Base-by-base conservation (phyloP, 352 stramenopile species). In the Pythium apleroticum region DNA sequence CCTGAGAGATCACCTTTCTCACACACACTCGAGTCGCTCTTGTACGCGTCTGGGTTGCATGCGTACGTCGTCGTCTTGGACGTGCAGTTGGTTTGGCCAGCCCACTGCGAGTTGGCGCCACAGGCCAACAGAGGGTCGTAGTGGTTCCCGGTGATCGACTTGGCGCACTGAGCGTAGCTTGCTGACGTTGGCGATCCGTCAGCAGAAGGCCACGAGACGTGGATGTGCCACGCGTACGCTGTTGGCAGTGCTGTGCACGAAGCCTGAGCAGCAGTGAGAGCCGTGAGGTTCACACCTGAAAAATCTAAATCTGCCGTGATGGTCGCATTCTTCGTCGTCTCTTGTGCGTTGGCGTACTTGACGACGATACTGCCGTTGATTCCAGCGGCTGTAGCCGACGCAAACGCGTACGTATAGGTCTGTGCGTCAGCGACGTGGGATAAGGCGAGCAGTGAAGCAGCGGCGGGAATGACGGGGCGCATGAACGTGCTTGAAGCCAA, bases 1-100 rank as follows among this genome's bases (percentile, higher is more conserved):
- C 78, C 76, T 2, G 76, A 65, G 41, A 89, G 62, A 43, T 89
- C 78, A 0, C 80, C 80, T 25, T 86, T 86, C 60, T 88, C 81
- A 52, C 81, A 90, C 17, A 73, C 66, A 0, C 69, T 52, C 10
- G 77, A 66, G 60, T 85, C 53, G 1, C 57, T 48, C 1, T 33
- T 39, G 63, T 88, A 87, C 9, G 48, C 65, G 17, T 67, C 41
- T 1, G 67, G 66, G 9, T 65, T 84, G 65, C 81, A 88, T 24
- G 53, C 54, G 57, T 88, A 87, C 25, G 52, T 24, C 4, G 74
- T 64, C 8, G 64, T 81, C 52, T 81, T 75, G 25, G 62, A 33
- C 33, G 66, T 45, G 41, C 78, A 87, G 33, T 76, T 71, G n/a
- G 65, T 50, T 14, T 77, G 79, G 28, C 60, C 74, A 0, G 66